These are phyloP conservation scores for Cunninghamia lanceolata DNA, from an alignment of 75 land plant species.

Conservation along the genomic window DNA sequence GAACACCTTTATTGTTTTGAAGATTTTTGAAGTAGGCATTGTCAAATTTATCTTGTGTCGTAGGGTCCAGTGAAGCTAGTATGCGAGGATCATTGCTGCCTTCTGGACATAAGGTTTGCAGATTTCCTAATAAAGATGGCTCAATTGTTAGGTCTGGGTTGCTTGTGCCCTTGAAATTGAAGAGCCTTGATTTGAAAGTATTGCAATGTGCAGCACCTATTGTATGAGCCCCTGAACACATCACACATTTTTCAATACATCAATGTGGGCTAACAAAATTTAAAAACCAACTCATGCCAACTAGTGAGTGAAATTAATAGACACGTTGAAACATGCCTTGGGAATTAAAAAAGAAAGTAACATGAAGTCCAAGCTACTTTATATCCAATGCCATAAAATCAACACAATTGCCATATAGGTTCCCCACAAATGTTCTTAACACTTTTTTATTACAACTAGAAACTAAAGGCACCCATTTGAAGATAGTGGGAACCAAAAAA, in stretches of 20 bases:
- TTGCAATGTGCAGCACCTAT: slow-evolving; percentile 16
- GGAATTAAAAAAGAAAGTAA: no score
- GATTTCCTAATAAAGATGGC: neutral
- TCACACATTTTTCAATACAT: neutral
- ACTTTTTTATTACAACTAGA: no score
- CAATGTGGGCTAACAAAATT: no score
- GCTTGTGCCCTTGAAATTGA: slow-evolving; percentile 19
- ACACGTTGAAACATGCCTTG: no score
- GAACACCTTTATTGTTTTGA: slow-evolving; percentile 17
- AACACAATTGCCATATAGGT: no score
- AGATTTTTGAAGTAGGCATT: slow-evolving; percentile 33
- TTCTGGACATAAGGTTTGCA: slow-evolving; percentile 15
- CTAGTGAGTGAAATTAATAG: no score
- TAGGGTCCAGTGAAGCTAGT: slow-evolving; percentile 18
- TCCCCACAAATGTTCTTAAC: no score
- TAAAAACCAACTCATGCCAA: no score
- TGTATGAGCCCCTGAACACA: slow-evolving; percentile 19
- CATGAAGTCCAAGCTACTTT: no score
- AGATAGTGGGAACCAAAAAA: no score
- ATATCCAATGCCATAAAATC: no score
- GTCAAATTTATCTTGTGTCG: slow-evolving; percentile 30
- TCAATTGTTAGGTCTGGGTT: slow-evolving; percentile 15
- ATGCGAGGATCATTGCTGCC: slow-evolving; percentile 2
- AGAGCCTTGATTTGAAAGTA: slow-evolving; percentile 11
- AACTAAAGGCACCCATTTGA: no score